Percentiles rank a stretch among this genome's conserved stretches.
These are phyloP conservation scores for Zygotorulaspora mrakii DNA, from an alignment of 1,139 yeast species.

Conservation along the genomic window DNA sequence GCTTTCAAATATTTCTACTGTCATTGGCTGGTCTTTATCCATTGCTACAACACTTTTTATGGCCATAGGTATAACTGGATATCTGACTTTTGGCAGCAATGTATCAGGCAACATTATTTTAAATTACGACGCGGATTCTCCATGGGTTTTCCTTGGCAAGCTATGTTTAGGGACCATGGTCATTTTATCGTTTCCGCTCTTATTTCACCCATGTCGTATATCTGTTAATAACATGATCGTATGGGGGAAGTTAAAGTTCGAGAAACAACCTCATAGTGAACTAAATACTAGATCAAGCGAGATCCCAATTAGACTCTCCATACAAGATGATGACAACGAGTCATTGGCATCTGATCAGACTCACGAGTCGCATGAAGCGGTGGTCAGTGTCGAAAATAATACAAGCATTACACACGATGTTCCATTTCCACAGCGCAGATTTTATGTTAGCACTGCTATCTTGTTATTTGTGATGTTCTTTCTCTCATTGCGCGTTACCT, in stretches of 20 bases:
- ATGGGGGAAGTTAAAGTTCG: slow-evolving; percentile 41
- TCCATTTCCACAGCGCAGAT: slow-evolving; percentile 51
- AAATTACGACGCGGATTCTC: slow-evolving; percentile 45
- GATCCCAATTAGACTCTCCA: slow-evolving; percentile 20
- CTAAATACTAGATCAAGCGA: slow-evolving; percentile 10
- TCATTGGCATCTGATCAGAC: slow-evolving; percentile 7
- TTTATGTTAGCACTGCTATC: slow-evolving; percentile 45
- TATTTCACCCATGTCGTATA: slow-evolving; percentile 89
- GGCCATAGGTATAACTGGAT: slow-evolving; percentile 77
- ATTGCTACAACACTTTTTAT: slow-evolving; percentile 59
- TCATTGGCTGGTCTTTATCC: slow-evolving; percentile 53
- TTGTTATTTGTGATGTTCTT: slow-evolving; percentile 51
- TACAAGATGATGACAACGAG: slow-evolving; percentile 24
- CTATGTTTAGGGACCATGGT: slow-evolving; percentile 78
- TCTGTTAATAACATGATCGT: slow-evolving; percentile 72
- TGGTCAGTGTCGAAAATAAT: slow-evolving; percentile 8
- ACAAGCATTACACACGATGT: slow-evolving; percentile 32
- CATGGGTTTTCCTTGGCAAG: slow-evolving; percentile 55
- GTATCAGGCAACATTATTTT: slow-evolving; percentile 80
- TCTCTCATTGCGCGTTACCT: slow-evolving; percentile 65
- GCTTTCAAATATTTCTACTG: slow-evolving; percentile 46
- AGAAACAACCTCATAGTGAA: slow-evolving; percentile 6
- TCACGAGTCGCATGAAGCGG: slow-evolving; percentile 9
- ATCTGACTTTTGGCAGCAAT: slow-evolving; percentile 75
- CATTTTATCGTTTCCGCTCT: slow-evolving; percentile 80